A percentile compares a stretch with the other conserved stretches of the same genome.
These are phyloP conservation scores for Agapanthus africanus DNA, from an alignment of 106 monocot genomes.

Conservation along the genomic window DNA sequence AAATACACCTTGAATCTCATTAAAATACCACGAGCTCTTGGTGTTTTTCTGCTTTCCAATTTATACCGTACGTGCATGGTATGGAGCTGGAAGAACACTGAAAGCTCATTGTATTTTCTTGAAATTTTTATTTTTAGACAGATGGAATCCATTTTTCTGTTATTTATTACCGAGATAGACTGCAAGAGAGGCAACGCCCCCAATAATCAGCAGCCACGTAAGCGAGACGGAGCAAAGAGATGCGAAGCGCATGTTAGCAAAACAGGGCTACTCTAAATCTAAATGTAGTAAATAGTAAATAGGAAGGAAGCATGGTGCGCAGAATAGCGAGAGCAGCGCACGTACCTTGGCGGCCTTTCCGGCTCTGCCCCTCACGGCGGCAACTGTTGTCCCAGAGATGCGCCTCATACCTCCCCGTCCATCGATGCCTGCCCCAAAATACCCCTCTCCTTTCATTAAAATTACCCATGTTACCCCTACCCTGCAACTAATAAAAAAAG, in stretches of 20 bases:
- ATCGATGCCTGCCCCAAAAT: slow-evolving; percentile 64
- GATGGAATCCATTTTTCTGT: too few relatives aligned
- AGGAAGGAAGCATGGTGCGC: too few relatives aligned
- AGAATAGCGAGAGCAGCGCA: slow-evolving; percentile 9
- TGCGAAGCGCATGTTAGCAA: slow-evolving; percentile 7
- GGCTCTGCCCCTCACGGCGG: slow-evolving; percentile 89
- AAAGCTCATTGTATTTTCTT: too few relatives aligned
- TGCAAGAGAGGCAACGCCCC: slow-evolving; percentile 1
- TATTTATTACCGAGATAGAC: slow-evolving; percentile 47
- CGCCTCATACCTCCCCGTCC: slow-evolving; percentile 98
- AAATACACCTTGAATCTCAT: background rate
- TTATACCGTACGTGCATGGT: too few relatives aligned
- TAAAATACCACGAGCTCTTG: too few relatives aligned
- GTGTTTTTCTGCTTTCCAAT: too few relatives aligned
- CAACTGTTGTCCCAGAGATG: slow-evolving; percentile 99
- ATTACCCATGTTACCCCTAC: background rate
- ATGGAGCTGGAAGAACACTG: too few relatives aligned
- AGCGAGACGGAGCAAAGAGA: background rate
- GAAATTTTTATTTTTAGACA: too few relatives aligned
- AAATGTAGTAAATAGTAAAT: too few relatives aligned
- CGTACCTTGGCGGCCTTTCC: slow-evolving; percentile 91
- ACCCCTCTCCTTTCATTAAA: background rate
- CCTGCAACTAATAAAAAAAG: background rate
- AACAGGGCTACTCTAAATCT: too few relatives aligned
- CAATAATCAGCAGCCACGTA: background rate